phyloP scores from a whole-genome alignment of 305 asterid genomes.

The Andrographis paniculata region DNA sequence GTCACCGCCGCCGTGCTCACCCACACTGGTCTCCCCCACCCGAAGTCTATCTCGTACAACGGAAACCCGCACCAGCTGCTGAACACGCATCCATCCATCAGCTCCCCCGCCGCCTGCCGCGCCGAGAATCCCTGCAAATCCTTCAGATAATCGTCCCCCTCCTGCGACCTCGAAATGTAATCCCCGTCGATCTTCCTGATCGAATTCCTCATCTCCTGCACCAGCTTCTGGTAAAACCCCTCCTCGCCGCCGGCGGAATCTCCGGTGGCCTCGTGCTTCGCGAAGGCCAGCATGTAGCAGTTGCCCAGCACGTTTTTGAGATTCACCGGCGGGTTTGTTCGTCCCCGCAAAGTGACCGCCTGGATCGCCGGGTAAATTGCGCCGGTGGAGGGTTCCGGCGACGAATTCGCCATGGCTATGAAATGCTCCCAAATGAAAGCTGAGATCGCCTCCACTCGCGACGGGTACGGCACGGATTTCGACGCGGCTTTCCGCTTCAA shows the following conservation, averaged over 20 bases:
- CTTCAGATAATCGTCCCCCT: slow-evolving; percentile 14
- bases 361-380: slow-evolving; percentile 12
- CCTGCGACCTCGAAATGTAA: slow-evolving; percentile 13
- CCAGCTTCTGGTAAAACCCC: slow-evolving; percentile 11
- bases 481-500: not conserved
- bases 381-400: not conserved
- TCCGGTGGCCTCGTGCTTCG: not conserved
- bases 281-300: slow-evolving; percentile 18
- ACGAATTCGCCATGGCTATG: slow-evolving; percentile 10
- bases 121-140: not conserved
- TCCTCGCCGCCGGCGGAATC: not conserved
- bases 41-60: slow-evolving; percentile 29
- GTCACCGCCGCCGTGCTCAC: slow-evolving; percentile 17
- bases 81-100: slow-evolving; percentile 15
- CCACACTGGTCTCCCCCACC: slow-evolving; percentile 40
- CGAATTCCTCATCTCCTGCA: slow-evolving; percentile 17
- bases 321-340: slow-evolving; percentile 14
- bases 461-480: slow-evolving; percentile 17
- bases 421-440: slow-evolving; percentile 28
- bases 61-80: slow-evolving; percentile 38
- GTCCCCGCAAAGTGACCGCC: slow-evolving; percentile 30
- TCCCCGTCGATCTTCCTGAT: slow-evolving; percentile 17
- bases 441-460: slow-evolving; percentile 33
- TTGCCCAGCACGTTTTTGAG: slow-evolving; percentile 29
- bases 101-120: not conserved